Conservation (phyloP, 2,329 filamentous ascomycete species). For the Epichloe gansuensis region DNA sequence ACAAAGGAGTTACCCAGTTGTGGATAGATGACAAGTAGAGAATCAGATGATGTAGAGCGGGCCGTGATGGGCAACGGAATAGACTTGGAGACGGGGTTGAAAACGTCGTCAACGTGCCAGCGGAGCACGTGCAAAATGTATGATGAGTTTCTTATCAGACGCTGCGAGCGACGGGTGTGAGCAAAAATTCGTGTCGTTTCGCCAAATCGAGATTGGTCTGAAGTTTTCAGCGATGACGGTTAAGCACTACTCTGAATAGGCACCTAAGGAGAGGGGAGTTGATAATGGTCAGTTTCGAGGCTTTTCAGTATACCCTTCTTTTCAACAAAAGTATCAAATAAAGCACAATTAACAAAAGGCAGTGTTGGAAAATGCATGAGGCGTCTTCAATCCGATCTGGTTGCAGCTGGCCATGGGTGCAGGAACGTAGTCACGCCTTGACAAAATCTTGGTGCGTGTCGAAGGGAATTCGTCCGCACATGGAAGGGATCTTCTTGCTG, state of each 20-base stretch:
- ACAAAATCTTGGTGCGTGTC: not conserved
- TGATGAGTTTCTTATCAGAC: not conserved
- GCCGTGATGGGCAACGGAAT: constrained; percentile 25
- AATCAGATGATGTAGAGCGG: constrained; percentile 15
- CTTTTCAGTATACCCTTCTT: not conserved
- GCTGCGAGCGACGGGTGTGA: not conserved
- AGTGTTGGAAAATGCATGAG: constrained; percentile 16
- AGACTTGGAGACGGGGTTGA: not conserved
- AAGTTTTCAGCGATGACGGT: not conserved
- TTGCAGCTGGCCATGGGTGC: not conserved
- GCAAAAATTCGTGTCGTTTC: not conserved
- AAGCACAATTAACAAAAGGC: constrained; percentile 1
- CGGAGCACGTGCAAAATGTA: not conserved
- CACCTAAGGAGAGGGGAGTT: not conserved
- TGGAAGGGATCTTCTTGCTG: not conserved
- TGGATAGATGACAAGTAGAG: constrained; percentile 17
- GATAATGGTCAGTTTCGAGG: not conserved
- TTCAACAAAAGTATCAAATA: not conserved
- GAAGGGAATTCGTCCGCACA: not conserved
- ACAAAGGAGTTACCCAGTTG: constrained; percentile 12
- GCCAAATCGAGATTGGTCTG: not conserved
- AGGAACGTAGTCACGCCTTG: not conserved
- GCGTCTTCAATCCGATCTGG: constrained; percentile 7
- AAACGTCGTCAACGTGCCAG: not conserved
- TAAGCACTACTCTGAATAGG: not conserved